phyloP scores from a whole-genome alignment of 148 eudicot genomes.

The Rhododendron ovatum region DNA sequence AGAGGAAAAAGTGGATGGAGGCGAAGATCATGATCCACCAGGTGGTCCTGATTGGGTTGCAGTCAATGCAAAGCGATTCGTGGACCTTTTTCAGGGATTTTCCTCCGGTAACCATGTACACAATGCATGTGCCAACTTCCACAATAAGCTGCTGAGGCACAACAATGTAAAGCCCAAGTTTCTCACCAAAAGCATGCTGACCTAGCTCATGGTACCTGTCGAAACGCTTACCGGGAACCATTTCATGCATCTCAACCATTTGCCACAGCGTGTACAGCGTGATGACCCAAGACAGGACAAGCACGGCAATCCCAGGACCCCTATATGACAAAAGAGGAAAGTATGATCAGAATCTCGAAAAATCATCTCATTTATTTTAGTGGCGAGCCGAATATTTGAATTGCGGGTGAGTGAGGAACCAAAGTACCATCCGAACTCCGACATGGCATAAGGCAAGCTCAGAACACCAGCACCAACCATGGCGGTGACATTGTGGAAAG shows the following conservation, averaged over 20 bases:
- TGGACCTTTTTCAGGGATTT: constrained; percentile 15
- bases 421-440: constrained; percentile 10
- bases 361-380: not conserved
- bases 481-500: constrained; percentile 13
- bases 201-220: constrained; percentile 11
- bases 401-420: not conserved
- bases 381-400: not conserved
- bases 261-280: constrained; percentile 11
- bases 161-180: constrained; percentile 7
- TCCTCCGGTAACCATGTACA: constrained; percentile 26
- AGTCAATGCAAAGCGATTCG: not conserved
- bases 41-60: constrained; percentile 5
- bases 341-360: not conserved
- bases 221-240: constrained; percentile 7
- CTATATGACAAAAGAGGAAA: not conserved
- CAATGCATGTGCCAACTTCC: constrained; percentile 14
- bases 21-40: constrained; percentile 17
- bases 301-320: constrained; percentile 3
- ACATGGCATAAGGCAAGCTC: constrained; percentile 11
- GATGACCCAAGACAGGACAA: constrained; percentile 6
- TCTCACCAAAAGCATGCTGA: constrained; percentile 11
- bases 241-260: constrained; percentile 15
- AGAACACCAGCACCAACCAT: constrained; percentile 11
- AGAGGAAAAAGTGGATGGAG: constrained; percentile 14
- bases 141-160: constrained; percentile 11